These are phyloP conservation scores for Pseudonitzschia delicatissima DNA, from an alignment of 108 stramenopile species.

Conservation along the genomic window DNA sequence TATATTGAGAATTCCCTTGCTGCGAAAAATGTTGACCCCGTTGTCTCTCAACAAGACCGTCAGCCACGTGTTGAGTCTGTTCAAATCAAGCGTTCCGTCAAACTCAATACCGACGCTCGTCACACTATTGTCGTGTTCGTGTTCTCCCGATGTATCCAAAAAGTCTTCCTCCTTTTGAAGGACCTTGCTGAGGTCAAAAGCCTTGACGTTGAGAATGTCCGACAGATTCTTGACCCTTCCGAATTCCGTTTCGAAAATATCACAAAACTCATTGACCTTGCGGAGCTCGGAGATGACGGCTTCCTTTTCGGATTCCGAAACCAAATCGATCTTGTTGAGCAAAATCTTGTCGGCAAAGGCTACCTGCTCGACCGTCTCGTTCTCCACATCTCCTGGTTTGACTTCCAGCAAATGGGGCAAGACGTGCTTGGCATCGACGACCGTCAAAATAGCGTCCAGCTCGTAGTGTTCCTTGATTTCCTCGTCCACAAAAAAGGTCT, in stretches of 20 bases:
- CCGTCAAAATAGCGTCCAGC: conserved; percentile 91
- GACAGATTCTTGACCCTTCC: background rate
- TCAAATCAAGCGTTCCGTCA: background rate
- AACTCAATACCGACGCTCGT: conserved; percentile 7
- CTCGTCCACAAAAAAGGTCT: conserved; percentile 68
- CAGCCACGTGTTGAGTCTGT: background rate
- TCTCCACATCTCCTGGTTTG: conserved; percentile 3
- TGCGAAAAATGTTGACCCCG: conserved; percentile 5
- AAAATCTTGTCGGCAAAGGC: background rate
- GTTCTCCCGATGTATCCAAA: background rate
- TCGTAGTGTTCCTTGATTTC: conserved; percentile 74
- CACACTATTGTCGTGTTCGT: background rate
- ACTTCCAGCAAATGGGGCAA: conserved; percentile 2
- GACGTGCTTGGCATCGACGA: conserved; percentile 69
- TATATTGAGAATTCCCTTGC: conserved; percentile 1
- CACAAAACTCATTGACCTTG: conserved; percentile 3
- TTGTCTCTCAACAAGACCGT: background rate
- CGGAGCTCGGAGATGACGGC: background rate
- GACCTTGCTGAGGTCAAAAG: conserved; percentile 1
- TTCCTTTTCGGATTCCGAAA: background rate
- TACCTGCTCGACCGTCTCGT: conserved; percentile 1
- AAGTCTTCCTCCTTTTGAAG: conserved; percentile 8
- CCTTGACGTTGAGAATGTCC: background rate
- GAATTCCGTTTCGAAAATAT: background rate
- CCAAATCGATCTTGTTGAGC: conserved; percentile 1